These are phyloP conservation scores for Tephrocybe sp. DNA, from an alignment of 768 basidiomycete species.

Conservation along the genomic window DNA sequence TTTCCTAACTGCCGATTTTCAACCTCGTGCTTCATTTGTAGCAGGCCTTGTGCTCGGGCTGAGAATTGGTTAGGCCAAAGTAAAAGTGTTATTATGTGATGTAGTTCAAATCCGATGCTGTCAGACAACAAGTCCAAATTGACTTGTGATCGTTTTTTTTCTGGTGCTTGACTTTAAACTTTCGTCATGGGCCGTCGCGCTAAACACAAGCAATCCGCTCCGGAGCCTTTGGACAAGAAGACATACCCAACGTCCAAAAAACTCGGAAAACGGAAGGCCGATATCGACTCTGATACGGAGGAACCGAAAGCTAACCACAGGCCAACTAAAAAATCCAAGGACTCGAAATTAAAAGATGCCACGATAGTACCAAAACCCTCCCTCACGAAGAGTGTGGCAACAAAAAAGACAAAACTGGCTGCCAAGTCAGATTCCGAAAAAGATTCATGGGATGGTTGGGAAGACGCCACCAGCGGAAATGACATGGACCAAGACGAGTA, in stretches of 20 bases:
- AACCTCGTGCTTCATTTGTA: conserved; percentile 83
- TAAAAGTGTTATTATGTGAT: neutral
- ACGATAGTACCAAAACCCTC: conserved; percentile 11
- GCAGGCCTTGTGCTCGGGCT: conserved; percentile 82
- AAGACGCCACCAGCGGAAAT: conserved; percentile 52
- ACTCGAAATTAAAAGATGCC: conserved; percentile 25
- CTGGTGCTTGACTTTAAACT: neutral
- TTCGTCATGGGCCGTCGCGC: conserved; percentile 75
- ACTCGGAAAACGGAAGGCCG: conserved; percentile 74
- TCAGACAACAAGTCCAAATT: conserved; percentile 18
- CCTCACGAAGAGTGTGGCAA: conserved; percentile 10
- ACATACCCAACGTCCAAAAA: conserved; percentile 47
- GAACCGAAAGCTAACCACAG: conserved; percentile 28
- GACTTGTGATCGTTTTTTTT: conserved; percentile 26
- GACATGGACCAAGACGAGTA: conserved; percentile 35
- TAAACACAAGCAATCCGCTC: conserved; percentile 79
- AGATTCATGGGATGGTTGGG: conserved; percentile 54
- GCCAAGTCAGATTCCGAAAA: conserved; percentile 19
- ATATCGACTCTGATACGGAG: conserved; percentile 29
- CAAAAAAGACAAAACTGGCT: conserved; percentile 19
- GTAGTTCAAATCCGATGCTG: conserved; percentile 1
- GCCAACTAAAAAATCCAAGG: conserved; percentile 48
- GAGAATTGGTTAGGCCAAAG: conserved; percentile 59
- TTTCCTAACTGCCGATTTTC: conserved; percentile 92
- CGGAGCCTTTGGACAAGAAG: conserved; percentile 51